phyloP scores from a whole-genome alignment of 257 asterid genomes.

The Coffea eugenioides region DNA sequence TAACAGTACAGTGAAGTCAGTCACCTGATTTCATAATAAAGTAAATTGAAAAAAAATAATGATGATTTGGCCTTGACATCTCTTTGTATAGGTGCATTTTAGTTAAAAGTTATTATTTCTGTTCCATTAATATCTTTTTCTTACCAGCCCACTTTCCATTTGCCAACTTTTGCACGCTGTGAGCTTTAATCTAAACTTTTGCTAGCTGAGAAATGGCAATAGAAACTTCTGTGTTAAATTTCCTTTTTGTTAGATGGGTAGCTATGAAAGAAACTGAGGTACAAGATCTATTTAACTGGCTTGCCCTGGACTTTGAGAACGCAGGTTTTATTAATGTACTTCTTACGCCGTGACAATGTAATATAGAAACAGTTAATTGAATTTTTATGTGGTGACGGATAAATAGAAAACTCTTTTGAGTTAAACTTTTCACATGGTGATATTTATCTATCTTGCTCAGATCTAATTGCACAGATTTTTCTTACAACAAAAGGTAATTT shows the following conservation, averaged over 20 bases:
- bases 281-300: not conserved
- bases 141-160: not conserved
- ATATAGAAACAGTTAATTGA: too few species aligned
- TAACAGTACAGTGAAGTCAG: too few species aligned
- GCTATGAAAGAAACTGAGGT: not conserved
- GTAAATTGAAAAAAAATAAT: too few species aligned
- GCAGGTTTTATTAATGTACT: not conserved
- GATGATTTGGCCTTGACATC: too few species aligned
- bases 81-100: not conserved
- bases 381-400: not conserved
- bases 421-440: not conserved
- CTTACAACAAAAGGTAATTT: not conserved
- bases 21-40: too few species aligned
- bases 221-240: not conserved
- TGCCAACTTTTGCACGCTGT: not conserved
- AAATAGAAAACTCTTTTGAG: not conserved
- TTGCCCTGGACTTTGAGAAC: not conserved
- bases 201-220: not conserved
- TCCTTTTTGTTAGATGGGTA: not conserved
- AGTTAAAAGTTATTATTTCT: not conserved
- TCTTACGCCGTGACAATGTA: not conserved
- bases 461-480: not conserved
- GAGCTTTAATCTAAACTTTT: too few species aligned
- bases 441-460: not conserved
- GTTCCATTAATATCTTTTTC: not conserved